Evolutionary conservation across 2,329 filamentous ascomycete genomes (phyloP).

Genomic region (Aspergillus proliferans): DNA sequence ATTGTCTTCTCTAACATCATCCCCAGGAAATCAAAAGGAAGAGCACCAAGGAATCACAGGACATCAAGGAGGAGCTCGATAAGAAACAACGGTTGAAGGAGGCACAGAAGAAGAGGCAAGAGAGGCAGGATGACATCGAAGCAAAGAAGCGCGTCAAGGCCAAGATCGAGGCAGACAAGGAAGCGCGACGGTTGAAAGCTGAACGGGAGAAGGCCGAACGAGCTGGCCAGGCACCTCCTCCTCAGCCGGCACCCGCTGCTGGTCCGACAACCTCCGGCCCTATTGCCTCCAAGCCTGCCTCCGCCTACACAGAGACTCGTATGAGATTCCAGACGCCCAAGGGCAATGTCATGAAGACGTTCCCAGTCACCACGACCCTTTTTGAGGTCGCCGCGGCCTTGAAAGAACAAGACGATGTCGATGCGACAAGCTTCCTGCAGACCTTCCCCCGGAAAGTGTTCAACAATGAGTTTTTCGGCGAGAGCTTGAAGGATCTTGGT

Average conservation of each 20-base stretch:
- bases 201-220: constrained; percentile 79
- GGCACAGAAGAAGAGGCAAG: constrained; percentile 74
- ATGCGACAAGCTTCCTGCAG: constrained; percentile 71
- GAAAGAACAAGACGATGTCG: constrained; percentile 61
- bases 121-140: constrained; percentile 78
- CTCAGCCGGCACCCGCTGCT: constrained; percentile 41
- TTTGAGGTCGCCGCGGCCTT: constrained; percentile 84
- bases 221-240: constrained; percentile 60
- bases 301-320: constrained; percentile 72
- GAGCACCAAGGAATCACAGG: constrained; percentile 80
- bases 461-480: constrained; percentile 68
- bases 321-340: constrained; percentile 70
- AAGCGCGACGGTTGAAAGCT: constrained; percentile 75
- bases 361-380: constrained; percentile 81
- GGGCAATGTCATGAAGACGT: constrained; percentile 78
- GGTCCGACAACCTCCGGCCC: constrained; percentile 43
- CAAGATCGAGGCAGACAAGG: constrained; percentile 92
- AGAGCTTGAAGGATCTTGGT: constrained; percentile 88
- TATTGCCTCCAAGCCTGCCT: constrained; percentile 55
- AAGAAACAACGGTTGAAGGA: constrained; percentile 91
- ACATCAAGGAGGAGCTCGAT: constrained; percentile 80
- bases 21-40: constrained; percentile 66
- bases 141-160: constrained; percentile 86
- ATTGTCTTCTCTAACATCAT: background rate
- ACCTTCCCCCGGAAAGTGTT: constrained; percentile 86